Percentiles rank a stretch among this genome's conserved stretches.
Conservation (phyloP, 768 basidiomycete species). For the Phallus indusiatus region DNA sequence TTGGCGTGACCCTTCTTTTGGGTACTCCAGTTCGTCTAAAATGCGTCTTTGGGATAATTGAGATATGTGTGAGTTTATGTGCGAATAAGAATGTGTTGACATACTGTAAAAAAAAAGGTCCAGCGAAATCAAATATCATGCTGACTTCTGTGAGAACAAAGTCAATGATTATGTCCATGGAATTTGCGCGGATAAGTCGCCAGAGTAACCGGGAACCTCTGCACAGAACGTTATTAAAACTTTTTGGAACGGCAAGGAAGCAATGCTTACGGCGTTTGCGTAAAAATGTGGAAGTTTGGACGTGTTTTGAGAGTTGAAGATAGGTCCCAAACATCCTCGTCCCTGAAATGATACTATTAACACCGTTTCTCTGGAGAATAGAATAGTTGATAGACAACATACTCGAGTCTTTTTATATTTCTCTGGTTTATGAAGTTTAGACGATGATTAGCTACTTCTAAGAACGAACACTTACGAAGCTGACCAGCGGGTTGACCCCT, state of each 20-base stretch:
- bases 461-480: conserved; percentile 2
- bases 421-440: not conserved
- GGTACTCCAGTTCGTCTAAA: conserved; percentile 17
- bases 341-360: conserved; percentile 1
- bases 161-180: conserved; percentile 18
- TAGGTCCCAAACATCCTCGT: conserved; percentile 13
- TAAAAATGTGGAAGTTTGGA: conserved; percentile 6
- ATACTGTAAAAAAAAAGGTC: conserved; percentile 26
- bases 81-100: not conserved
- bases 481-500: conserved; percentile 12
- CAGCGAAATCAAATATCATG: conserved; percentile 25
- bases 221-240: not conserved
- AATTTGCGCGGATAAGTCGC: conserved; percentile 11
- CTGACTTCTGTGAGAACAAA: conserved; percentile 18
- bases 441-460: not conserved
- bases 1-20: not conserved
- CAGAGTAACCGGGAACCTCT: conserved; percentile 4
- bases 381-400: not conserved
- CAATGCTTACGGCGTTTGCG: not conserved
- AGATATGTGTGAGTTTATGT: not conserved
- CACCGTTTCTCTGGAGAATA: not conserved
- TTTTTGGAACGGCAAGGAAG: not conserved
- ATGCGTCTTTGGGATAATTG: conserved; percentile 18
- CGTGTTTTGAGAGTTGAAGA: conserved; percentile 10
- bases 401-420: not conserved